A percentile compares a stretch with the other conserved stretches of the same genome.
phyloP scores from a whole-genome alignment of 164 flowering plant species.

The Hamamelis virginiana region DNA sequence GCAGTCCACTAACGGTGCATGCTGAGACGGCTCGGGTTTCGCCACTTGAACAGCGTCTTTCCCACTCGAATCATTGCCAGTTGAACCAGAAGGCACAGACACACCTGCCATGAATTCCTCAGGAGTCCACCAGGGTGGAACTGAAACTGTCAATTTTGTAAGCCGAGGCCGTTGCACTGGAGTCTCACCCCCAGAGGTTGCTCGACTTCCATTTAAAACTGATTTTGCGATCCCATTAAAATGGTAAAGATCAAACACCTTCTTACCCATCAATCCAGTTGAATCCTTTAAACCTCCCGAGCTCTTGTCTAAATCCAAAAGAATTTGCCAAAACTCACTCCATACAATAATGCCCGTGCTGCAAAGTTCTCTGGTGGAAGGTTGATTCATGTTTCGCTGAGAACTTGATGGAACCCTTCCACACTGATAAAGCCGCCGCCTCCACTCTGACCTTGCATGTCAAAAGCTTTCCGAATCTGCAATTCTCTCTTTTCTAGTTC shows the following conservation, averaged over 20 bases:
- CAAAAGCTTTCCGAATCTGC: conserved; percentile 80
- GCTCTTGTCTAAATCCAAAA: conserved; percentile 76
- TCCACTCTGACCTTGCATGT: conserved; percentile 95
- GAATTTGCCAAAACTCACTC: conserved; percentile 96
- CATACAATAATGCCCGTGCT: conserved; percentile 90
- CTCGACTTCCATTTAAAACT: conserved; percentile 61
- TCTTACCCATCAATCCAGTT: conserved; percentile 81
- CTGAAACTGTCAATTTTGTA: conserved; percentile 78
- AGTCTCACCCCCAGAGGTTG: conserved; percentile 45
- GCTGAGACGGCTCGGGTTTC: conserved; percentile 69
- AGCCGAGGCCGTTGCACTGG: conserved; percentile 87
- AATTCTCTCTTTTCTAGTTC: conserved; percentile 80
- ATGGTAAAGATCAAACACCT: conserved; percentile 91
- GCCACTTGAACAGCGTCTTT: conserved; percentile 50
- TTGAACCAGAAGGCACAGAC: conserved; percentile 28
- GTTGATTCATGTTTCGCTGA: conserved; percentile 57
- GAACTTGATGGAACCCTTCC: conserved; percentile 88
- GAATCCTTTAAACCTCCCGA: conserved; percentile 89
- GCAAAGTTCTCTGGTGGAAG: conserved; percentile 79
- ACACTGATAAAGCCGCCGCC: conserved; percentile 97
- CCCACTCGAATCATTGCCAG: conserved; percentile 30
- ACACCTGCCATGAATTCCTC: conserved; percentile 83
- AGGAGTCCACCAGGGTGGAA: conserved; percentile 96
- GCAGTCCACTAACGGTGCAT: conserved; percentile 97
- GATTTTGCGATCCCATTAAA: conserved; percentile 99